Conservation (phyloP, 208 protist species). For the Leishmania gerbilli region DNA sequence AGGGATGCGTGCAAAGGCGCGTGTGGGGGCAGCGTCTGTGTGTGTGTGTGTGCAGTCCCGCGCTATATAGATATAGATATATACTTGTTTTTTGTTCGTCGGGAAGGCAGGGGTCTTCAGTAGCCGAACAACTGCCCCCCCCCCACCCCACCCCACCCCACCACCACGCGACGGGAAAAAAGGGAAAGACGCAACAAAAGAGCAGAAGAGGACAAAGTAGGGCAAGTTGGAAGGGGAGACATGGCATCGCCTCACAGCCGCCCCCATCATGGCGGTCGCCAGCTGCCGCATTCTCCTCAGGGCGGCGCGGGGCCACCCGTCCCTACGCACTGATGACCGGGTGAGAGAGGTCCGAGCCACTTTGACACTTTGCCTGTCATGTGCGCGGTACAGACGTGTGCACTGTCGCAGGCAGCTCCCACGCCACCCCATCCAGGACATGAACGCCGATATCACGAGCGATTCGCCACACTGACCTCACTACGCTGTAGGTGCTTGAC, state of each 20-base stretch:
- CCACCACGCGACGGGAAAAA: not conserved
- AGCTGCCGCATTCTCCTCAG: not conserved
- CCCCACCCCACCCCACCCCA: too few species aligned
- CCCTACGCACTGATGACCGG: not conserved
- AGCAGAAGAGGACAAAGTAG: constrained; percentile 5
- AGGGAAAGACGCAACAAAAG: not conserved
- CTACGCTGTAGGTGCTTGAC: not conserved
- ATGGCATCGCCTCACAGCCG: not conserved
- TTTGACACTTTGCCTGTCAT: not conserved
- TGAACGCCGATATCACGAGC: not conserved
- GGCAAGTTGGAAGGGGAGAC: not conserved
- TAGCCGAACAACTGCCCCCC: too few species aligned
- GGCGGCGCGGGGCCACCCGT: too few species aligned
- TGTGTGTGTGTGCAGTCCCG: not conserved
- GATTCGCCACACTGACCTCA: not conserved
- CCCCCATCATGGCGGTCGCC: too few species aligned
- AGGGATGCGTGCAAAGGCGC: not conserved
- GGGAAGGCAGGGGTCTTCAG: not conserved
- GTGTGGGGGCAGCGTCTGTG: not conserved
- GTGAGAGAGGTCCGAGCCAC: not conserved
- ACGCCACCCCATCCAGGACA: not conserved
- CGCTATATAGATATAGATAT: not conserved
- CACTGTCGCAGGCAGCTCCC: not conserved
- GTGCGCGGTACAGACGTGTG: not conserved
- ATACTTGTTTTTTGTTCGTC: too few species aligned